phyloP scores from a whole-genome alignment of 495 filamentous ascomycete species.

The Aspergillus panamensis region DNA sequence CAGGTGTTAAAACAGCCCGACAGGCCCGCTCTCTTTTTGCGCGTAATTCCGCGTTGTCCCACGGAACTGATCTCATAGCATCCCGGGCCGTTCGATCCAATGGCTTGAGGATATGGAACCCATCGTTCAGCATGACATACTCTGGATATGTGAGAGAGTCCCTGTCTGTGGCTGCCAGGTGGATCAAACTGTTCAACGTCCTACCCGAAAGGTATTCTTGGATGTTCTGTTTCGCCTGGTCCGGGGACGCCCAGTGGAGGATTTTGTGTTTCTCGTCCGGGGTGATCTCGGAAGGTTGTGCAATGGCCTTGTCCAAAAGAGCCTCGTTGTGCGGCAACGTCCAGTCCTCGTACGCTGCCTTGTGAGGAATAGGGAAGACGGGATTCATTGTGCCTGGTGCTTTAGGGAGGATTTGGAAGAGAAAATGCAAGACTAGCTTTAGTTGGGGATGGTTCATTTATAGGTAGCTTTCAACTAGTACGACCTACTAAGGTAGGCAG shows the following conservation, averaged over 20 bases:
- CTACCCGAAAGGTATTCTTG: not conserved
- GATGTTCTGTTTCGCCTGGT: not conserved
- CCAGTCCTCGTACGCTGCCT: too few relatives aligned
- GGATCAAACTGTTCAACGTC: not conserved
- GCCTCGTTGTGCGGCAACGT: too few relatives aligned
- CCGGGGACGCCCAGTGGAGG: not conserved
- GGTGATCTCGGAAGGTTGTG: not conserved
- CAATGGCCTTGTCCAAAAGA: too few relatives aligned
- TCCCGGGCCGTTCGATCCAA: not conserved
- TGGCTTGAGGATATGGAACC: not conserved
- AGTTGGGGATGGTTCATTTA: too few relatives aligned
- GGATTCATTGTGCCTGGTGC: too few relatives aligned
- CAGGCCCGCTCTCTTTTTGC: not conserved
- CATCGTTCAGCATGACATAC: not conserved
- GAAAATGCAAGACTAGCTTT: too few relatives aligned
- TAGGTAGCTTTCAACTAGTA: too few relatives aligned
- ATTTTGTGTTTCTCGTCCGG: not conserved
- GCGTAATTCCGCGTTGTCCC: not conserved
- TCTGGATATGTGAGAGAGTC: slow-evolving; percentile 1
- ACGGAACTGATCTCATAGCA: not conserved
- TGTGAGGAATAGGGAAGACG: too few relatives aligned
- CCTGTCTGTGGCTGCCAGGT: not conserved
- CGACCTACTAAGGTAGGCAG: too few relatives aligned
- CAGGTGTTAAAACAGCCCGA: not conserved
- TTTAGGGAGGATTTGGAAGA: too few relatives aligned